Percentiles rank a stretch among this genome's conserved stretches.
These are phyloP conservation scores for Volutella citrinella DNA, from an alignment of 2,329 filamentous ascomycete species.

Conservation along the genomic window DNA sequence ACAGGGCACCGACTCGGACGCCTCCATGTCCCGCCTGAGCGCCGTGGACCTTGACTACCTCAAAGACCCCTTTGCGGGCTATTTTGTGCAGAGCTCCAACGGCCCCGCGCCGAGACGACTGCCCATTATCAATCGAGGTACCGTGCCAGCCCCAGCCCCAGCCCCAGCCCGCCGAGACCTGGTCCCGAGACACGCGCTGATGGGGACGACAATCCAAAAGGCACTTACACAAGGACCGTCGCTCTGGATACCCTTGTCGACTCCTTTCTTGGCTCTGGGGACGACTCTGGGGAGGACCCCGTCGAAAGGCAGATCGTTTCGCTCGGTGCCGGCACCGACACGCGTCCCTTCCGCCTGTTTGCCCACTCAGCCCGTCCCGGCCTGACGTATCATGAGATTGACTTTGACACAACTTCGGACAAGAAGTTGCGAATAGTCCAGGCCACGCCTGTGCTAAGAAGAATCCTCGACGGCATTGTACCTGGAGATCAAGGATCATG, in stretches of 20 bases:
- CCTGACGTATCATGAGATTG: conserved; percentile 85
- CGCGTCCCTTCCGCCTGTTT: conserved; percentile 76
- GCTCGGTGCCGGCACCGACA: conserved; percentile 91
- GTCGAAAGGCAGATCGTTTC: conserved; percentile 75
- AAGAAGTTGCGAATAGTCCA: conserved; percentile 59
- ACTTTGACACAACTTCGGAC: conserved; percentile 73
- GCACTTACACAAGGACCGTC: conserved; percentile 87
- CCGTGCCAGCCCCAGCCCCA: conserved; percentile 15
- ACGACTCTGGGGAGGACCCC: conserved; percentile 24
- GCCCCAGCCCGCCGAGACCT: too few species aligned
- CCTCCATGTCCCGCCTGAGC: conserved; percentile 82
- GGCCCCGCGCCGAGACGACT: conserved; percentile 61
- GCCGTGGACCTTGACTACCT: conserved; percentile 85
- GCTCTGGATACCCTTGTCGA: conserved; percentile 77
- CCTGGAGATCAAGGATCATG: conserved; percentile 37
- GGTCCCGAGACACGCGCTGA: too few species aligned
- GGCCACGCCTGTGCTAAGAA: conserved; percentile 41
- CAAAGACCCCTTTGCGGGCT: conserved; percentile 71
- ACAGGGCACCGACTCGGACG: conserved; percentile 89
- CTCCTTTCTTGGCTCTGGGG: conserved; percentile 65
- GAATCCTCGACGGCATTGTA: conserved; percentile 35
- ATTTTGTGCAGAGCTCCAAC: conserved; percentile 56
- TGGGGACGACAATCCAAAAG: too few species aligned
- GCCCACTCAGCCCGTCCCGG: conserved; percentile 35
- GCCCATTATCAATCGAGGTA: conserved; percentile 93